Evolutionary conservation across 306 rosid species (phyloP), one percentile per base, ranked within the genome.

Genomic region (Biancaea sappan): DNA sequence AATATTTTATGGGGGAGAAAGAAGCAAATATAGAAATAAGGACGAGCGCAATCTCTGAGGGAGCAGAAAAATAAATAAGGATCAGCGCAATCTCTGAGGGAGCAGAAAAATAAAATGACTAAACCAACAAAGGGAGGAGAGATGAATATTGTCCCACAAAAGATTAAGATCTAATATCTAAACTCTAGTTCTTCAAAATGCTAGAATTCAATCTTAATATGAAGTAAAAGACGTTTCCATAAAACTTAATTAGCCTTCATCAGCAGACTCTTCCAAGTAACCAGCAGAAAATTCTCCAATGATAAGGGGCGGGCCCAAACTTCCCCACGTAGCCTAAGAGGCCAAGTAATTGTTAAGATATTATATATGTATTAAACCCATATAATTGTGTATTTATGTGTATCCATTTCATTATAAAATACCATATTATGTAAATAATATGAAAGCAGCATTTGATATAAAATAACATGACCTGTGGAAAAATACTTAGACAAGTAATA

Each of bases 401-500:
- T 60, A 44, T 16, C 40, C 66, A 44, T 60, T 60, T 3, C 28
- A 60, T 3, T 32, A 8, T 32, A 3, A 60, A 60, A 18, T 26
- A 32, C n/a, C 7, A 37, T 18, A 62, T 11, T 4, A 0, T 10
- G 18, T 22, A 61, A 61, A 61, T 18, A 60, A 32, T 9, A 1
- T 19, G 28, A 60, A 18, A 50, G 28, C 28, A 7, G 7, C 60
- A n/a, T 62, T 41, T 21, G 18, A 46, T 26, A 52, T 14, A 37
- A 62, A 71, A 35, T 28, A 28, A 65, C 32, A 40, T 37, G 44
- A 43, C 35, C 31, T 28, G 37, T 6, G 50, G 10, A 54, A 22
- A 72, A 50, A 22, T 51, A 74, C 5, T 22, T 58, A 44, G 25
- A 69, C 47, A 76, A 60, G 31, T 48, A 32, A 61, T 52, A 61